These are phyloP conservation scores for Pichia terricola DNA, from an alignment of 1,139 yeast species.

Conservation along the genomic window DNA sequence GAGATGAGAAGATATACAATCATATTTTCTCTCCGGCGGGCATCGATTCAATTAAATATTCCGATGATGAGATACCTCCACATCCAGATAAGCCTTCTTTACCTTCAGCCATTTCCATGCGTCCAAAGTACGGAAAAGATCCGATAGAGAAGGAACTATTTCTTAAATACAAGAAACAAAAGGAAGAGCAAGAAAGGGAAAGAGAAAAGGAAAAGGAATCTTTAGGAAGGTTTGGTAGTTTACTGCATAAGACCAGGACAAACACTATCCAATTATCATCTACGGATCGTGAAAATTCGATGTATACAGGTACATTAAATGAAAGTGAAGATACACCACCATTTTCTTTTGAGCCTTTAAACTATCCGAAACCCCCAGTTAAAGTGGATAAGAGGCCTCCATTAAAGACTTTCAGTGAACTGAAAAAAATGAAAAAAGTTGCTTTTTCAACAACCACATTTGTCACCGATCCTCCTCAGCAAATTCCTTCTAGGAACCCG, in stretches of 20 bases:
- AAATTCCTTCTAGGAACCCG: slow-evolving; percentile 83
- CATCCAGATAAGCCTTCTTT: slow-evolving; percentile 37
- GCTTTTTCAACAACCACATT: slow-evolving; percentile 67
- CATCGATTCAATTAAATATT: slow-evolving; percentile 21
- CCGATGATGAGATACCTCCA: slow-evolving; percentile 34
- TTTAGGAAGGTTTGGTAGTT: slow-evolving; percentile 22
- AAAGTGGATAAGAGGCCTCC: slow-evolving; percentile 21
- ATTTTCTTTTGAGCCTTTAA: slow-evolving; percentile 13
- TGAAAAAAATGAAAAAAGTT: slow-evolving; percentile 51
- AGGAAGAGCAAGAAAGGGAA: too few species aligned
- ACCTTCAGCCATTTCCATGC: slow-evolving; percentile 37
- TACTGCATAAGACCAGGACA: slow-evolving; percentile 21
- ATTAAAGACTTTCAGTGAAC: slow-evolving; percentile 25
- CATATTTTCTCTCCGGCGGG: slow-evolving; percentile 20
- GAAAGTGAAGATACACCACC: slow-evolving; percentile 21
- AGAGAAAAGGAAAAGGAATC: too few species aligned
- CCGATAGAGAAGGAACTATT: slow-evolving; percentile 19
- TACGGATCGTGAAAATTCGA: too few species aligned
- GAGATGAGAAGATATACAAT: slow-evolving; percentile 7
- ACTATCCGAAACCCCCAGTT: slow-evolving; percentile 21
- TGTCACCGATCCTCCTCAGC: slow-evolving; percentile 88
- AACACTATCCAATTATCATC: too few species aligned
- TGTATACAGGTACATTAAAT: slow-evolving; percentile 13
- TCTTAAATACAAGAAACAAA: slow-evolving; percentile 14
- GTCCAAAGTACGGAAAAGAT: slow-evolving; percentile 22